Base-by-base conservation (phyloP, 2,329 filamentous ascomycete genomes). In the Achaetomium macrosporum region DNA sequence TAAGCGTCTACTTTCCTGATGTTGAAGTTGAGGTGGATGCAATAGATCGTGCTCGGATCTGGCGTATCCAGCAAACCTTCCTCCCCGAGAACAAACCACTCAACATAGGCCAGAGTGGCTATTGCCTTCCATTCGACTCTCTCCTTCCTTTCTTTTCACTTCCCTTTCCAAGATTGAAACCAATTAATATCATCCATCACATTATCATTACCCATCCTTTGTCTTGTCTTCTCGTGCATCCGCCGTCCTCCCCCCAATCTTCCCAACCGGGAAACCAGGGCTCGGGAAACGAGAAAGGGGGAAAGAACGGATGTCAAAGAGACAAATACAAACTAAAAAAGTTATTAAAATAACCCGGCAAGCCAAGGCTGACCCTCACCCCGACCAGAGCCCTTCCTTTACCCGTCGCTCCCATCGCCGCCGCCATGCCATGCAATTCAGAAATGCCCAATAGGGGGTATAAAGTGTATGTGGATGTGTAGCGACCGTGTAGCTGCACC, bases 201-300 rank as follows among this genome's bases (percentile, higher is more conserved):
- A 40, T 39, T 47, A 47, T 47, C 44, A 46, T 46, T 46, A 47
- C 15, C n/a, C 36, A 40, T 31, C 25, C 19, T n/a, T n/a, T 40
- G 10, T 11, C 1, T 30, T 7, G 25, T 31, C 41, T 3, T 29
- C 41, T 15, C 35, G 8, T 6, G n/a, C 20, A 9, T 20, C n/a
- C 11, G 10, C 25, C 45, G 17, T 35, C 15, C 17, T 15, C 11
- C 5, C 31, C 42, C 25, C 25, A n/a, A 25, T 16, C 31, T 20
- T 15, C n/a, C 33, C 19, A 11, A 31, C 11, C 9, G 30, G 17
- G 16, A 25, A 25, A 4, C 25, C 25, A 25, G 25, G 25, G 25
- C 7, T 25, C 25, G 25, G 25, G 16, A 36, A 31, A 36, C 9
- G 42, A 44, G 13, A 36, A 31, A 19, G 20, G 30, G 20, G 12